Percentiles rank a stretch among this genome's conserved stretches.
These are phyloP conservation scores for Lagerstroemia fauriei DNA, from an alignment of 441 rosid species.

Conservation along the genomic window DNA sequence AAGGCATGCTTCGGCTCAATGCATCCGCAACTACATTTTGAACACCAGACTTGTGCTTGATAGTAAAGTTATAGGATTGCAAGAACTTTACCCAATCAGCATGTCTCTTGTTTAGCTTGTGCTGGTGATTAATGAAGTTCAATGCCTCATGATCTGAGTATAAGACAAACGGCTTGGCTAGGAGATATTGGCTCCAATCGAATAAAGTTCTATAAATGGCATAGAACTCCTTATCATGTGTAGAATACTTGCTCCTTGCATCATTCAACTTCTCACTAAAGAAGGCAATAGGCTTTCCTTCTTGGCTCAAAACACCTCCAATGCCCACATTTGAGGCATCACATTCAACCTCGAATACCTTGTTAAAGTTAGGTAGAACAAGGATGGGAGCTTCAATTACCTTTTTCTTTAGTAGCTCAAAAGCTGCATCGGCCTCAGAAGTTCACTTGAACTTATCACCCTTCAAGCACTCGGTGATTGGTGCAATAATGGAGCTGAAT, in stretches of 20 bases:
- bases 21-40: too few relatives aligned
- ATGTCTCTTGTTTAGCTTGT: slow-evolving; percentile 9
- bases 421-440: not conserved
- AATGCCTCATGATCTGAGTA: slow-evolving; percentile 1
- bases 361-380: not conserved
- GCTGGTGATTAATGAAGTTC: too few relatives aligned
- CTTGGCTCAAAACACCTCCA: not conserved
- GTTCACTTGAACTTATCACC: not conserved
- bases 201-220: not conserved
- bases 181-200: not conserved
- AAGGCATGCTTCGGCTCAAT: not conserved
- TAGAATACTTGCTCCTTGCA: not conserved
- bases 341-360: slow-evolving; percentile 8
- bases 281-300: slow-evolving; percentile 1
- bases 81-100: not conserved
- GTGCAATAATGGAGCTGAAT: not conserved
- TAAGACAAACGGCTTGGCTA: not conserved
- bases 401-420: not conserved
- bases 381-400: not conserved
- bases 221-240: slow-evolving; percentile 7
- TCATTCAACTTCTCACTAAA: slow-evolving; percentile 6
- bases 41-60: not conserved
- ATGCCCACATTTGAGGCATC: slow-evolving; percentile 12
- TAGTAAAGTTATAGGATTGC: not conserved
- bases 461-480: slow-evolving; percentile 5